Percentiles rank a stretch among this genome's conserved stretches.
phyloP scores from a whole-genome alignment of 2,329 filamentous ascomycete species.

The Pyrenochaeta sp. region DNA sequence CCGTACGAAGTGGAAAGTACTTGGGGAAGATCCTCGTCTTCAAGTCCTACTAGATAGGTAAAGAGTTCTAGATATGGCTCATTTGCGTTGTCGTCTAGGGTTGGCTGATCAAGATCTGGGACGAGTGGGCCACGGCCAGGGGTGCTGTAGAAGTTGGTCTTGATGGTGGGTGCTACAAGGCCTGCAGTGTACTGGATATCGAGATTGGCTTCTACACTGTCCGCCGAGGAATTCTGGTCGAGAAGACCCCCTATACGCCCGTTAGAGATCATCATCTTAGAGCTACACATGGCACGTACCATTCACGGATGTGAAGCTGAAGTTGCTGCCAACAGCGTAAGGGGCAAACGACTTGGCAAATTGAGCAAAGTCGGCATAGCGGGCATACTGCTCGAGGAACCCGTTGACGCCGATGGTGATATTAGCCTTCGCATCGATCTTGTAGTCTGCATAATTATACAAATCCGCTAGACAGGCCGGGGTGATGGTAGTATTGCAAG shows the following conservation, averaged over 20 bases:
- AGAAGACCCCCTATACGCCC: constrained; percentile 35
- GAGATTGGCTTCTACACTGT: constrained; percentile 60
- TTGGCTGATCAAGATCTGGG: constrained; percentile 59
- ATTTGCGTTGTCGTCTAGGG: constrained; percentile 53
- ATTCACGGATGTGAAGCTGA: constrained; percentile 54
- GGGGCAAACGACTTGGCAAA: constrained; percentile 54
- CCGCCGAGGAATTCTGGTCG: constrained; percentile 45
- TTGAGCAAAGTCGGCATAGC: constrained; percentile 55
- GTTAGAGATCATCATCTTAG: constrained; percentile 2
- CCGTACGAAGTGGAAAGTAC: constrained; percentile 52
- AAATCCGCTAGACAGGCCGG: constrained; percentile 58
- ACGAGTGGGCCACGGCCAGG: constrained; percentile 57
- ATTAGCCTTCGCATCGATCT: constrained; percentile 46
- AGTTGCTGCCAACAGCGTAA: constrained; percentile 53
- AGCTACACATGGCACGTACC: constrained; percentile 40
- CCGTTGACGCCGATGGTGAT: constrained; percentile 56
- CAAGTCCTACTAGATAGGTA: constrained; percentile 43
- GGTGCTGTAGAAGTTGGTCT: constrained; percentile 58
- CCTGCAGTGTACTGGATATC: constrained; percentile 61
- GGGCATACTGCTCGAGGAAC: constrained; percentile 60
- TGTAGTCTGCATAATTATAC: constrained; percentile 55
- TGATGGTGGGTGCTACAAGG: constrained; percentile 52
- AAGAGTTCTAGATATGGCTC: constrained; percentile 58
- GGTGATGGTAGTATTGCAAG: constrained; percentile 56
- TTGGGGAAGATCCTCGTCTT: constrained; percentile 47